These are phyloP conservation scores for Cerioporus squamosus DNA, from an alignment of 1,284 basidiomycete genomes.

Conservation along the genomic window DNA sequence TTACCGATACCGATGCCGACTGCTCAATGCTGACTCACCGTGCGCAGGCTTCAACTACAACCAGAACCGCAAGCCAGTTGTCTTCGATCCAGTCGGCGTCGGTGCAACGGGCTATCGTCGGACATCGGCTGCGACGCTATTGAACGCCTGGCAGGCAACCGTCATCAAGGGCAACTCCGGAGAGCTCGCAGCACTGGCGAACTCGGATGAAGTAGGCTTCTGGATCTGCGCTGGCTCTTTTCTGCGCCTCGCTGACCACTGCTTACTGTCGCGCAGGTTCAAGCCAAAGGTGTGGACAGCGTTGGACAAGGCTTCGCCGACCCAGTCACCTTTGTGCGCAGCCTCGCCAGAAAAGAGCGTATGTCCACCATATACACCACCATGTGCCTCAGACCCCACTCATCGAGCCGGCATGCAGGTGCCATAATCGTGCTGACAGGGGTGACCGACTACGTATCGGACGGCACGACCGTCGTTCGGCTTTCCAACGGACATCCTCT, in stretches of 20 bases:
- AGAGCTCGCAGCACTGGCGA: conserved; percentile 82
- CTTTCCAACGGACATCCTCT: conserved; percentile 80
- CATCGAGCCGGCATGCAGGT: conserved; percentile 44
- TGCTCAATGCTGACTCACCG: background rate
- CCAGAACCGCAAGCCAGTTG: conserved; percentile 73
- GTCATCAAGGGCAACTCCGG: conserved; percentile 97
- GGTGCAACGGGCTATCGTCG: conserved; percentile 83
- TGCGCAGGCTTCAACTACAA: conserved; percentile 66
- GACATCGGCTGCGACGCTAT: conserved; percentile 66
- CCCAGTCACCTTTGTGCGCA: conserved; percentile 71
- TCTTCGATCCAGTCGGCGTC: conserved; percentile 95
- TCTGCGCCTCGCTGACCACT: background rate
- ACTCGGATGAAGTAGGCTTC: conserved; percentile 67
- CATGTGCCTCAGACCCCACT: background rate
- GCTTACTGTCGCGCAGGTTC: conserved; percentile 49
- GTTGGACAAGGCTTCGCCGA: conserved; percentile 78
- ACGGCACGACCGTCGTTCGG: conserved; percentile 73
- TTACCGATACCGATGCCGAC: no score
- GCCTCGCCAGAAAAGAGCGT: conserved; percentile 81
- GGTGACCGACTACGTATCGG: conserved; percentile 83
- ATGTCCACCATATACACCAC: conserved; percentile 30
- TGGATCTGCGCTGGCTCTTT: background rate
- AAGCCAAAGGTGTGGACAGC: conserved; percentile 89
- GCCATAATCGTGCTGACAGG: conserved; percentile 89
- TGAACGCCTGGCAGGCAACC: conserved; percentile 87